Percentiles rank a stretch among this genome's conserved stretches.
Conservation (phyloP, 2,329 filamentous ascomycete species). For the Parastagonospora nodorum region DNA sequence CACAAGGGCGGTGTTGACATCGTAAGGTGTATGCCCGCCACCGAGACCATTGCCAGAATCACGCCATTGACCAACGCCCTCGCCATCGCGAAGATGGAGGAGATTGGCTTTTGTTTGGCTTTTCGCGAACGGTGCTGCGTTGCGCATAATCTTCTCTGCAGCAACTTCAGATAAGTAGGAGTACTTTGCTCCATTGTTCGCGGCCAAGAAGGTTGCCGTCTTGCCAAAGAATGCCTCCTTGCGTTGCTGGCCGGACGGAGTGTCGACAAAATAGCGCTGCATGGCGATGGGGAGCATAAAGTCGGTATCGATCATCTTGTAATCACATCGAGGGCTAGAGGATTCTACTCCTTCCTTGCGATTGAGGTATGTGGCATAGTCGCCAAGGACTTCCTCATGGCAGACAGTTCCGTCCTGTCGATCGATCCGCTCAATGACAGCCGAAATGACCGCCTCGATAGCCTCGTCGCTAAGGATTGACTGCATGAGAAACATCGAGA, state of each 20-base stretch:
- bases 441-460: constrained; percentile 65
- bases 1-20: constrained; percentile 67
- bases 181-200: constrained; percentile 61
- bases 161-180: constrained; percentile 57
- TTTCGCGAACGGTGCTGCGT: constrained; percentile 59
- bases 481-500: constrained; percentile 63
- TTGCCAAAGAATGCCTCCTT: constrained; percentile 46
- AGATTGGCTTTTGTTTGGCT: constrained; percentile 60
- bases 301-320: constrained; percentile 68
- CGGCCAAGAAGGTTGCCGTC: constrained; percentile 55
- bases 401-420: constrained; percentile 64
- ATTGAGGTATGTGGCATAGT: constrained; percentile 67
- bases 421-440: constrained; percentile 66
- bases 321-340: constrained; percentile 60
- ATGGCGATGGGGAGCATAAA: constrained; percentile 65
- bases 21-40: constrained; percentile 66
- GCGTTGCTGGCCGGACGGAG: constrained; percentile 48
- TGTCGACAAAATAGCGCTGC: constrained; percentile 62
- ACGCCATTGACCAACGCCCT: constrained; percentile 67
- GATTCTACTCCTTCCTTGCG: constrained; percentile 58
- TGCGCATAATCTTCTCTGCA: constrained; percentile 63
- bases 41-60: constrained; percentile 66
- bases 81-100: constrained; percentile 60
- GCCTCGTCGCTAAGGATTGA: constrained; percentile 62
- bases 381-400: constrained; percentile 69